Percentiles rank a stretch among this genome's conserved stretches.
Conservation (phyloP, 2,329 filamentous ascomycete genomes). For the Fusarium sp. region DNA sequence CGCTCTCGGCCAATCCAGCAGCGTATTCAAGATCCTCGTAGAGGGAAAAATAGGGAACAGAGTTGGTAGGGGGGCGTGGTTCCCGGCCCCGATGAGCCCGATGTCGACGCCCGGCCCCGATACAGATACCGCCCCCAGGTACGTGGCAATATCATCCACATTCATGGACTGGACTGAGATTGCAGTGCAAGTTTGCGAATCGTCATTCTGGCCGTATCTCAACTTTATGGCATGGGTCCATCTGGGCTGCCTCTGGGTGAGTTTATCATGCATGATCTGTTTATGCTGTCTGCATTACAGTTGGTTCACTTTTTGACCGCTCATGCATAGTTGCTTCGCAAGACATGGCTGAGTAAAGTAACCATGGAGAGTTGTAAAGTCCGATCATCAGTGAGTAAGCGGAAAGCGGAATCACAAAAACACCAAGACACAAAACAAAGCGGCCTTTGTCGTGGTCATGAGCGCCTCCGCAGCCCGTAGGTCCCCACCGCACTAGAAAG, state of each 20-base stretch:
- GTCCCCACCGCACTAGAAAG: slow-evolving; percentile 19
- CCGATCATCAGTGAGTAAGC: slow-evolving; percentile 24
- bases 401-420: slow-evolving; percentile 19
- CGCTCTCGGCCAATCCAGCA: slow-evolving; percentile 6
- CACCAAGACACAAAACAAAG: not conserved
- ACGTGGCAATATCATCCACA: slow-evolving; percentile 16
- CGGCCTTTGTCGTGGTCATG: slow-evolving; percentile 16
- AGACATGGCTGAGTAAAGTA: slow-evolving; percentile 16
- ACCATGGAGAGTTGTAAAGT: slow-evolving; percentile 2
- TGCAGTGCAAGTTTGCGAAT: slow-evolving; percentile 7
- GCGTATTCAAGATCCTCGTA: slow-evolving; percentile 10
- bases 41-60: not conserved
- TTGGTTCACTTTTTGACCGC: not conserved
- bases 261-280: not conserved
- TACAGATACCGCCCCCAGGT: slow-evolving; percentile 18
- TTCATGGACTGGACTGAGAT: slow-evolving; percentile 2
- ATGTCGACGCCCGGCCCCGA: slow-evolving; percentile 27
- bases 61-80: slow-evolving; percentile 3
- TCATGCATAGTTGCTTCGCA: not conserved
- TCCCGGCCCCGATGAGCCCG: slow-evolving; percentile 21
- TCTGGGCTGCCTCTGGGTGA: not conserved
- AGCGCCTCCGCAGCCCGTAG: slow-evolving; percentile 5
- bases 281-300: not conserved
- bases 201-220: slow-evolving; percentile 15
- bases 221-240: slow-evolving; percentile 24